Conservation (phyloP, 805 yeast genomes). For the Vanderwaltozyma tropicalis region DNA sequence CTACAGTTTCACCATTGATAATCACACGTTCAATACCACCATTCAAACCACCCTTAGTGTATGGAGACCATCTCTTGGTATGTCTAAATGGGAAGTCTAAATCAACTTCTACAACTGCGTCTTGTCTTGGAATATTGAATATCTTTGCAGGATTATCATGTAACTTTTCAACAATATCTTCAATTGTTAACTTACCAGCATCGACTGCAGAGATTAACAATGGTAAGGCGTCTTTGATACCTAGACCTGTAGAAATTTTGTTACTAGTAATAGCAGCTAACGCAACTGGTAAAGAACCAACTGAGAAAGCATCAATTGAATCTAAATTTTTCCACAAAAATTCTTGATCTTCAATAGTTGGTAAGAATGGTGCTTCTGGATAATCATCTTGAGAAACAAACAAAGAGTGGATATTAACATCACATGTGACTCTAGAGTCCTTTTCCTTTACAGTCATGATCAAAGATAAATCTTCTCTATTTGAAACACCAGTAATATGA, state of each 20-base stretch:
- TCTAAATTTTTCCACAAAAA: conserved; percentile 71
- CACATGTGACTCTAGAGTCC: conserved; percentile 78
- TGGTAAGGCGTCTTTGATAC: conserved; percentile 73
- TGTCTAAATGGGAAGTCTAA: conserved; percentile 49
- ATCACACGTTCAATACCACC: conserved; percentile 89
- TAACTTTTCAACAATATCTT: conserved; percentile 60
- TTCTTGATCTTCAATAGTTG: conserved; percentile 69
- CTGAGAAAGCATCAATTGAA: conserved; percentile 74
- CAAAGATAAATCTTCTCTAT: conserved; percentile 71
- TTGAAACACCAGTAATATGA: conserved; percentile 79
- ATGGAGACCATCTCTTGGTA: conserved; percentile 44
- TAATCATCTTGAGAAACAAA: conserved; percentile 66
- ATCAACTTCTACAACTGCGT: conserved; percentile 68
- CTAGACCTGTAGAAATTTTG: conserved; percentile 58
- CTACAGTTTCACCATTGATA: conserved; percentile 66
- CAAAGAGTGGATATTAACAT: conserved; percentile 70
- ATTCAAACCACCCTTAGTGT: conserved; percentile 41
- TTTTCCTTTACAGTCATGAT: conserved; percentile 78
- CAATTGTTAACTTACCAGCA: conserved; percentile 59
- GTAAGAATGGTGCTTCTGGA: conserved; percentile 61
- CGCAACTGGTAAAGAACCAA: conserved; percentile 69
- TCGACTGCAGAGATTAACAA: conserved; percentile 71
- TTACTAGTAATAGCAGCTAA: conserved; percentile 58
- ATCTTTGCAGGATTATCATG: conserved; percentile 75
- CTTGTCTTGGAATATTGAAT: conserved; percentile 71